Base-by-base conservation (phyloP, 2,329 filamentous ascomycete genomes). In the Fusarium anthophilum region DNA sequence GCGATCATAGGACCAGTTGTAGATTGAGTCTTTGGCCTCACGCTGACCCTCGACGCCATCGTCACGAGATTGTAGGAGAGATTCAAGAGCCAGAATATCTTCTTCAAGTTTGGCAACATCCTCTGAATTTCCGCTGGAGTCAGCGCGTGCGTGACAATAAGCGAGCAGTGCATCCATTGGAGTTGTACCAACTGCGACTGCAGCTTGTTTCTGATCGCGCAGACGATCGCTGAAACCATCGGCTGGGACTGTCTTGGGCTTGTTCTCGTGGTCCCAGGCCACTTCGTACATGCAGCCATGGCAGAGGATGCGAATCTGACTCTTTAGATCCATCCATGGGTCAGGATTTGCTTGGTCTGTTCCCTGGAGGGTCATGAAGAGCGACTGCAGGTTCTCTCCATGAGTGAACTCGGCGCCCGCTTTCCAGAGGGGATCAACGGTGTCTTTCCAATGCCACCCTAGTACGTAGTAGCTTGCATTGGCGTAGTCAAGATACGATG, bases 211-310 rank as follows among this genome's bases (percentile, higher is more conserved):
- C 24, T 72, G 70, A 18, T 79, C 62, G 1, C 70, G 67, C 8
- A 82, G 72, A 15, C 54, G 57, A 5, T 67, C 55, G 12, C 57
- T 63, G 41, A 56, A 77, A 1, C 66, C 43, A 43, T 85, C 79
- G 0, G 83, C 83, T 0, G 80, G 83, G 1, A 81, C 71, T 0
- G 43, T 75, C 6, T 51, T 38, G 2, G 83, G 82, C 48, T 78
- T 79, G 1, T 72, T 65, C 5, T 69, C 57, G 6, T 48, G n/a
- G 38, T 83, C 72, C 82, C 82, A 85, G 3, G 50, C 30, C 3
- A 85, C 83, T 6, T 78, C 69, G 64, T 85, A 85, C 78, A 84
- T 82, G 26, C 81, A 77, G 0, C 81, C 83, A 53, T 85, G 83
- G 55, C 78, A 82, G 2, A 81, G 41, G 8, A 79, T 35, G 2